Percentiles rank a stretch among this genome's conserved stretches.
Conservation (phyloP, 1,139 yeast genomes). For the Trichomonascaceae sp. region DNA sequence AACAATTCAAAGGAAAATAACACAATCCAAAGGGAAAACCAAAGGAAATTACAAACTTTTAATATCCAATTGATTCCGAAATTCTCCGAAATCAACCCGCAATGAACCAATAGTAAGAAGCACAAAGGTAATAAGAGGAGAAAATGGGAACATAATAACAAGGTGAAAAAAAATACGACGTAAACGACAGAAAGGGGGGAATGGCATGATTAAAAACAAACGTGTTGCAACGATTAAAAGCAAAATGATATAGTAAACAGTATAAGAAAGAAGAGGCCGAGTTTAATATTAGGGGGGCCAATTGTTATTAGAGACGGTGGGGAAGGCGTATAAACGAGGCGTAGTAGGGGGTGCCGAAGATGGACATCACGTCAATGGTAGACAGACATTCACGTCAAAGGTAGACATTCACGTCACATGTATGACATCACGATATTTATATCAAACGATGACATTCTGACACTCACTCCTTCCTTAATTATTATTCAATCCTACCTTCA, state of each 20-base stretch:
- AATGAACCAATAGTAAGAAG: background rate
- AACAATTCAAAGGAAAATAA: background rate
- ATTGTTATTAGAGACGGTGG: background rate
- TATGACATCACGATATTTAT: too few relatives aligned
- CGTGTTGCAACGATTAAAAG: background rate
- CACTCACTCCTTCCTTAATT: background rate
- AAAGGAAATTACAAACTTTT: background rate
- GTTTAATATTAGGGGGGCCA: background rate
- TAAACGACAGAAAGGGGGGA: background rate
- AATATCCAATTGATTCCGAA: too few relatives aligned
- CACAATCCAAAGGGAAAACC: too few relatives aligned
- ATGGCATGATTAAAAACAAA: background rate
- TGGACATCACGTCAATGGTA: too few relatives aligned
- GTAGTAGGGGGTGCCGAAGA: too few relatives aligned
- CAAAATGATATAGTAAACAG: background rate
- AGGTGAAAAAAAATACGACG: background rate
- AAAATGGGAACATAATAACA: background rate
- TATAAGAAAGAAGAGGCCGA: background rate
- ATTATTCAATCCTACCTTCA: slow-evolving; percentile 17
- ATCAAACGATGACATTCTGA: too few relatives aligned
- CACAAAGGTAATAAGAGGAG: background rate
- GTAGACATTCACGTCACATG: too few relatives aligned
- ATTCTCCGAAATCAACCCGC: too few relatives aligned
- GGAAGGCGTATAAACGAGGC: too few relatives aligned
- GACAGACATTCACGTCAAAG: too few relatives aligned